Conservation (phyloP, 2,329 filamentous ascomycete genomes). For the Immersiporthe knoxdaviesiana region DNA sequence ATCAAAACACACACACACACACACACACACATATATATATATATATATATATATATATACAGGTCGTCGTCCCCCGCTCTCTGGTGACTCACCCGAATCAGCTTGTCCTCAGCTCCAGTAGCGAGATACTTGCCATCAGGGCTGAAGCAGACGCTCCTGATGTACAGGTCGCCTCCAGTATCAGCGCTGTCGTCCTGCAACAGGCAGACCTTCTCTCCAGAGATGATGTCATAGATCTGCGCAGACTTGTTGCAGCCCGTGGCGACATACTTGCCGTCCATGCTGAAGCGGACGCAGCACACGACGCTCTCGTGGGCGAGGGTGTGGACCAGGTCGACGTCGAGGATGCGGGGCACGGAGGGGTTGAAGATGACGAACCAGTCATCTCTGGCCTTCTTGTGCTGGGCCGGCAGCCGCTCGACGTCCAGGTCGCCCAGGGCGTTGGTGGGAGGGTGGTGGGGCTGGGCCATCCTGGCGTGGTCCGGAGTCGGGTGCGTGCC, state of each 20-base stretch:
- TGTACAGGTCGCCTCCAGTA: conserved; percentile 90
- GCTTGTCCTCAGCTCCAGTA: conserved; percentile 95
- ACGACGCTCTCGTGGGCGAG: conserved; percentile 94
- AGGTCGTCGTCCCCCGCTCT: too few species aligned
- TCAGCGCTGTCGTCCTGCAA: conserved; percentile 88
- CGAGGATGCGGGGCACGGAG: conserved; percentile 81
- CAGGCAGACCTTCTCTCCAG: conserved; percentile 84
- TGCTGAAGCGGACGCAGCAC: conserved; percentile 96
- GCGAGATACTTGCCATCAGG: conserved; percentile 92
- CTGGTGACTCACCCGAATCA: conserved; percentile 74
- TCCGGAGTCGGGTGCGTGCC: conserved; percentile 77
- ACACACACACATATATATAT: neutral
- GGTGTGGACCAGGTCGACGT: conserved; percentile 93
- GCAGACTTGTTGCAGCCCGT: conserved; percentile 98
- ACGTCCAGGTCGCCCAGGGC: conserved; percentile 84
- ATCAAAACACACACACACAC: conserved; percentile 10
- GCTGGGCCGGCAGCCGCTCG: conserved; percentile 79
- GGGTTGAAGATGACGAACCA: conserved; percentile 99
- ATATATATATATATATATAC: neutral
- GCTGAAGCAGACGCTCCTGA: conserved; percentile 97
- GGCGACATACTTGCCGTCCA: conserved; percentile 92
- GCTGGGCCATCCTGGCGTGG: conserved; percentile 59
- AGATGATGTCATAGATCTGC: conserved; percentile 95
- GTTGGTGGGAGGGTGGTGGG: conserved; percentile 56
- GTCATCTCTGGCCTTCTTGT: conserved; percentile 87